Base-by-base conservation (phyloP, 768 basidiomycete species). In the Suillus luteus region DNA sequence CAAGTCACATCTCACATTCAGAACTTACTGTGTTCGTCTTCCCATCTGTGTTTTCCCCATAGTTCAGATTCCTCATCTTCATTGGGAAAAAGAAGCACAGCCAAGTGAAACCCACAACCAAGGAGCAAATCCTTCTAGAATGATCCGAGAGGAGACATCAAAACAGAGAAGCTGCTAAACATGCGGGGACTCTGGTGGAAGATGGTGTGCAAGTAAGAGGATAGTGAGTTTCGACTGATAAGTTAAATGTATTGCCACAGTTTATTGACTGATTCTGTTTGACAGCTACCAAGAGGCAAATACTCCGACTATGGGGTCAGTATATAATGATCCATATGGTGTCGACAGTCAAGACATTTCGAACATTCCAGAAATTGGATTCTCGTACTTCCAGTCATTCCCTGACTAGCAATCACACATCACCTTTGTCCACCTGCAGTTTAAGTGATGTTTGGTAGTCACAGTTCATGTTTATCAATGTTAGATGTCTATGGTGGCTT, bases 271-370 rank as follows among this genome's bases (percentile, higher is more conserved):
- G 62, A 54, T 40, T 43, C 35, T 62, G 48, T 49, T 22, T 37
- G 55, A 52, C 69, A 85, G 83, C 76, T 65, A 82, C 85, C 43
- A 81, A 76, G 68, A 80, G 82, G 43, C 84, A 86, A 63, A 72
- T 66, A 75, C 79, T 51, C 69, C 77, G 58, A 72, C 70, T 49
- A 65, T 82, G 40, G 85, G 86, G 33, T 69, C 88, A 27, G 77
- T 78, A 33, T 86, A 84, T 64, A 84, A 90, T 69, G 89, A 89
- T 1, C 79, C 85, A n/a, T 77, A 78, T 38, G 88, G 88, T 38
- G 86, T 90, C 22, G 89, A 91, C 71, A 85, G 82, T 62, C 83
- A 87, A 67, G 89, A 90, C 65, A 86, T 90, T 59, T 65, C 80
- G 61, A 83, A 73, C 60, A 86, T 86, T 62, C 84, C 85, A 0